phyloP scores from a whole-genome alignment of 768 basidiomycete genomes.

The Sarcodon sp. region DNA sequence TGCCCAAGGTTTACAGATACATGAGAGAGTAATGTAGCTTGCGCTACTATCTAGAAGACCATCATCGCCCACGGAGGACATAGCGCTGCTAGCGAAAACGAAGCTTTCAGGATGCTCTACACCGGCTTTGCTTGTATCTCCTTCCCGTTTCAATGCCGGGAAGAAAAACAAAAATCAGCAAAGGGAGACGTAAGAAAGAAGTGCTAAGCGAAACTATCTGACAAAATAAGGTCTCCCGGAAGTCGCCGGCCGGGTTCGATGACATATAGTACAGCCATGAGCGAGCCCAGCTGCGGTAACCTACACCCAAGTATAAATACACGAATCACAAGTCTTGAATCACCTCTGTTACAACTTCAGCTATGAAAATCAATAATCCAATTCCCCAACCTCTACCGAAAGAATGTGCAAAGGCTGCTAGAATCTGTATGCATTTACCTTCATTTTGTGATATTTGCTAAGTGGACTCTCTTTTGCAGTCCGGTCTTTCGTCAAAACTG shows the following conservation, averaged over 20 bases:
- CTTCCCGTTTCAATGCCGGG: conserved; percentile 14
- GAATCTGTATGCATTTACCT: conserved; percentile 50
- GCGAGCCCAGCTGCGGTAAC: neutral
- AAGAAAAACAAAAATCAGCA: neutral
- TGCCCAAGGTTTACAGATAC: no score
- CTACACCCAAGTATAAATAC: neutral
- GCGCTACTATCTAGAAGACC: conserved; percentile 25
- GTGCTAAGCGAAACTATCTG: no score
- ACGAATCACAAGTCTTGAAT: neutral
- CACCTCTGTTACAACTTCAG: neutral
- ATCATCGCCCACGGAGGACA: conserved; percentile 18
- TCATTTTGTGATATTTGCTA: neutral
- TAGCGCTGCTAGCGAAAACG: conserved; percentile 26
- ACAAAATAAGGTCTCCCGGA: neutral
- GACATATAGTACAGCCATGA: conserved; percentile 4
- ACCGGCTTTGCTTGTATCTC: conserved; percentile 1
- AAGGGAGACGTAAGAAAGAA: neutral
- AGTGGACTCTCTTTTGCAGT: conserved; percentile 29
- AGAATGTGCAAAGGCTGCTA: conserved; percentile 80
- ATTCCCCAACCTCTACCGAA: conserved; percentile 55
- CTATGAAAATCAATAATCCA: conserved; percentile 38
- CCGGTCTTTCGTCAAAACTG: conserved; percentile 69
- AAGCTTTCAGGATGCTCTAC: conserved; percentile 9
- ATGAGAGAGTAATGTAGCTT: conserved; percentile 14
- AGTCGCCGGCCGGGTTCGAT: neutral